Percentiles rank a stretch among this genome's conserved stretches.
Conservation (phyloP, 2,329 filamentous ascomycete species). For the Didymella segeticola region DNA sequence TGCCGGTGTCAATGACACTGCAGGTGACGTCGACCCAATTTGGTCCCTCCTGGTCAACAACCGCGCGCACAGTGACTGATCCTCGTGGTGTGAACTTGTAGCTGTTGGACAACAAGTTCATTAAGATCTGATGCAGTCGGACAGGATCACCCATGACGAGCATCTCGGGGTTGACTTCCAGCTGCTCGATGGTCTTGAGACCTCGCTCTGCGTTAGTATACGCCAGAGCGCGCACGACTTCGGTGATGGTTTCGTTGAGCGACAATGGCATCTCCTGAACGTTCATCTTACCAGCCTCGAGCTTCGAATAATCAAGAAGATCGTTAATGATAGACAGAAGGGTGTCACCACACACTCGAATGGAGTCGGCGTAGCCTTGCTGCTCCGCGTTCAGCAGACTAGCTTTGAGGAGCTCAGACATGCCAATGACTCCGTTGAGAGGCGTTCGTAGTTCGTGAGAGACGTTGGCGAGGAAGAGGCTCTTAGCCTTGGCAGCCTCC, state of each 20-base stretch:
- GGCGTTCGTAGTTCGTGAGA: constrained; percentile 65
- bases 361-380: constrained; percentile 68
- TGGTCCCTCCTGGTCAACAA: constrained; percentile 72
- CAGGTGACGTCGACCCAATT: constrained; percentile 79
- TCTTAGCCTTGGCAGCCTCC: constrained; percentile 82
- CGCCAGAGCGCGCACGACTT: constrained; percentile 68
- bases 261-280: constrained; percentile 66
- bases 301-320: constrained; percentile 60
- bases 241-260: constrained; percentile 65
- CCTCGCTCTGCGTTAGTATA: constrained; percentile 69
- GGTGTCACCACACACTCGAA: constrained; percentile 68
- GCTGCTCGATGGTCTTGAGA: constrained; percentile 63
- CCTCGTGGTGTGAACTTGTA: constrained; percentile 92
- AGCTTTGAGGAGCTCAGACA: constrained; percentile 67
- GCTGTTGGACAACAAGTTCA: constrained; percentile 89
- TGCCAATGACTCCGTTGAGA: constrained; percentile 62
- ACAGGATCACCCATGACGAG: constrained; percentile 60
- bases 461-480: constrained; percentile 70
- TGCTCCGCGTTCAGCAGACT: constrained; percentile 65
- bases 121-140: constrained; percentile 61
- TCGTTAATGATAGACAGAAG: constrained; percentile 61
- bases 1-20: constrained; percentile 88
- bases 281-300: constrained; percentile 61
- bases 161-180: constrained; percentile 62
- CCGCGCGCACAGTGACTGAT: constrained; percentile 81